These are phyloP conservation scores for Ogataea methanolica DNA, from an alignment of 805 yeast species.

Conservation along the genomic window DNA sequence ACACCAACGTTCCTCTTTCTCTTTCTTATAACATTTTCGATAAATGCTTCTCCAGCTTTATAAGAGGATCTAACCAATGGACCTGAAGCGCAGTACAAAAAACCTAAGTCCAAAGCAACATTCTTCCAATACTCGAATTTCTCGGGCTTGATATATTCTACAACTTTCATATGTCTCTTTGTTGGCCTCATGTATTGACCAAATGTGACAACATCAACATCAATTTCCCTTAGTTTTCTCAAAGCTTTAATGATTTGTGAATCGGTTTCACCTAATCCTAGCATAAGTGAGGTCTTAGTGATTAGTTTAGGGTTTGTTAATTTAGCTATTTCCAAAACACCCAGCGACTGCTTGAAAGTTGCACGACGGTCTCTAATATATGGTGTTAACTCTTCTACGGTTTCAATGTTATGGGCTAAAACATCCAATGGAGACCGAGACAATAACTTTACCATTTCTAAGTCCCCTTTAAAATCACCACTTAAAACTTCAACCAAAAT, in stretches of 20 bases:
- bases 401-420: constrained; percentile 94
- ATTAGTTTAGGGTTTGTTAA: constrained; percentile 65
- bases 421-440: constrained; percentile 91
- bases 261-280: constrained; percentile 95
- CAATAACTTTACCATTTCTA: constrained; percentile 70
- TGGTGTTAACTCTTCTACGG: constrained; percentile 93
- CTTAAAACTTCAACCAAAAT: constrained; percentile 88
- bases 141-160: constrained; percentile 89
- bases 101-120: constrained; percentile 82
- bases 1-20: constrained; percentile 46
- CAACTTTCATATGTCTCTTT: constrained; percentile 97
- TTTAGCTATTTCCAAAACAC: constrained; percentile 80
- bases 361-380: constrained; percentile 96
- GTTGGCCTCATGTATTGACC: constrained; percentile 99
- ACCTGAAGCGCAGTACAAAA: constrained; percentile 94
- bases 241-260: constrained; percentile 78
- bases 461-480: constrained; percentile 93
- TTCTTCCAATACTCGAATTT: constrained; percentile 93
- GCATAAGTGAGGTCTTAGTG: constrained; percentile 93
- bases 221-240: constrained; percentile 65
- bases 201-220: constrained; percentile 93
- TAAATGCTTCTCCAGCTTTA: constrained; percentile 97
- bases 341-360: constrained; percentile 81
- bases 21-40: constrained; percentile 85
- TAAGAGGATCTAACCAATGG: constrained; percentile 95